Conservation (phyloP, 495 filamentous ascomycete genomes). For the Penicillium mononematosum region DNA sequence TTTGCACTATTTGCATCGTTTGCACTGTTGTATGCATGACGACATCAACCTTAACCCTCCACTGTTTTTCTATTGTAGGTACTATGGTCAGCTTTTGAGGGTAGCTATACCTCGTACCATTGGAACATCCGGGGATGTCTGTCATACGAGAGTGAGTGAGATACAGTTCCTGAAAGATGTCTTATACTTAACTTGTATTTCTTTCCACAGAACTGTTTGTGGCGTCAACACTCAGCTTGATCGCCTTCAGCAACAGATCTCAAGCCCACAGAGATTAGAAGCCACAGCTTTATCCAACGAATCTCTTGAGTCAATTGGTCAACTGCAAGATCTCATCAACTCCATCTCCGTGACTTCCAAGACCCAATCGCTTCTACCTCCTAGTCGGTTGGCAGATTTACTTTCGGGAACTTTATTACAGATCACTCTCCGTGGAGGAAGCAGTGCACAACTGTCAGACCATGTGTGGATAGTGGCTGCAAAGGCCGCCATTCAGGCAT, state of each 20-base stretch:
- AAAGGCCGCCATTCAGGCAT: conserved; percentile 82
- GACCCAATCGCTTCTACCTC: conserved; percentile 51
- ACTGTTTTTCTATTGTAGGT: not conserved
- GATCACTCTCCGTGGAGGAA: conserved; percentile 16
- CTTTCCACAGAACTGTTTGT: conserved; percentile 64
- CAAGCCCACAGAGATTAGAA: conserved; percentile 21
- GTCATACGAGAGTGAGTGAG: conserved; percentile 13
- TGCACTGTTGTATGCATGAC: conserved; percentile 1
- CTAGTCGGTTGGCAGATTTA: conserved; percentile 54
- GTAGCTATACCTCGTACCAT: not conserved
- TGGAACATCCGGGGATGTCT: conserved; percentile 1
- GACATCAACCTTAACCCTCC: conserved; percentile 6
- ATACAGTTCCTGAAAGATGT: not conserved
- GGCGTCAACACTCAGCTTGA: conserved; percentile 79
- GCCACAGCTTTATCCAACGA: conserved; percentile 16
- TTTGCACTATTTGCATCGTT: too few species aligned
- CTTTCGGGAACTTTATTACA: conserved; percentile 51
- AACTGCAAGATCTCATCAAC: conserved; percentile 63
- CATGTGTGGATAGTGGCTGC: conserved; percentile 83
- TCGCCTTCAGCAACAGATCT: conserved; percentile 57
- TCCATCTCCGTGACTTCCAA: conserved; percentile 64
- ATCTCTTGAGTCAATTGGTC: conserved; percentile 19
- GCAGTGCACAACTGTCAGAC: conserved; percentile 59
- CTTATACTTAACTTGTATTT: conserved; percentile 3
- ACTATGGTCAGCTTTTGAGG: not conserved